Base-by-base conservation (phyloP, 169 alveolate genomes). In the Plasmodium chabaudi region DNA sequence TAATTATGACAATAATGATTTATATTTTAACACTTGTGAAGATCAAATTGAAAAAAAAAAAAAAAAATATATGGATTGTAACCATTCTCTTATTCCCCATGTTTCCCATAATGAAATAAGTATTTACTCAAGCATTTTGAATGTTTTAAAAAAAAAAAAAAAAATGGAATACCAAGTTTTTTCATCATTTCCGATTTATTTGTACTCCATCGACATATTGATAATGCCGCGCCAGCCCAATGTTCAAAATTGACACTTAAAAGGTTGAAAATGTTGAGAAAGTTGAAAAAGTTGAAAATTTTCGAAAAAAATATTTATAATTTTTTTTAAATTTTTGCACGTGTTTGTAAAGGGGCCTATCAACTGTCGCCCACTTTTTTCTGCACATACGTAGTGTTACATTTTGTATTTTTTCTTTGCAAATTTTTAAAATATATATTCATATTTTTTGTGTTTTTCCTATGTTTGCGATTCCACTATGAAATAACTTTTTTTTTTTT, bases 151-250 rank as follows among this genome's bases (percentile, higher is more conserved):
- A 64, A 70, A 51, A 34, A 84, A 84, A 23, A 72, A 61, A 25
- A 9, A 53, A 12, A 13, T 5, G 10, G 49, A 27, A 17, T 69
- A 42, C 34, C 10, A 17, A 5, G 12, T 84, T n/a, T 57, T 60
- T 13, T 39, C 91, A 25, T 56, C 84, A 17, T 57, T 13, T 9
- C 34, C 34, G 2, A 19, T 84, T 42, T 84, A 69, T 34, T 46
- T 84, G 67, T 84, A 84, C 39, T 56, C 87, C 10, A 49, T 84
- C 17, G 91, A 84, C 23, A 19, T 84, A 27, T 5, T 84, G 59
- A 12, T 51, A 12, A 12, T 51, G 7, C 23, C 59, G 21, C 59
- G 59, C 23, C 59, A 0, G 3, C 59, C 1, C 59, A 51, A 51
- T 51, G 21, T 0, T 5, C 59, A 51, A 51, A 34, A 34, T 34